Evolutionary conservation across 805 yeast genomes (phyloP).

Genomic region (Suhomyces pyralidae): DNA sequence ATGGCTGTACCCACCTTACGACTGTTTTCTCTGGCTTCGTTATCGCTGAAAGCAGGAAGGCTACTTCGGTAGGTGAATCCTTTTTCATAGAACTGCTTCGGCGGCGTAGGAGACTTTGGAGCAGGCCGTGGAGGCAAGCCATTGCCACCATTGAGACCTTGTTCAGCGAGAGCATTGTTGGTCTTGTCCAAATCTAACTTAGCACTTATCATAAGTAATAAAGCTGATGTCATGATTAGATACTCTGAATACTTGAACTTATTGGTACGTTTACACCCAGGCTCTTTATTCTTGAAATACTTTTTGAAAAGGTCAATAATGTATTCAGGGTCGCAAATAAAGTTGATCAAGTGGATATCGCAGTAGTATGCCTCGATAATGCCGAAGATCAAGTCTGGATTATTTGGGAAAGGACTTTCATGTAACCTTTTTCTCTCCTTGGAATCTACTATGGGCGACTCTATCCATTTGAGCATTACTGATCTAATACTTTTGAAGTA

Average conservation of each 20-base stretch:
- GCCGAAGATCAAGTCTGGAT: conserved; percentile 21
- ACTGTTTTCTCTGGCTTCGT: background rate
- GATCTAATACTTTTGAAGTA: conserved; percentile 16
- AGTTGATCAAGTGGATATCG: conserved; percentile 18
- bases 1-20: background rate
- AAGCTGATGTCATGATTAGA: conserved; percentile 29
- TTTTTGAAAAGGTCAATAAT: conserved; percentile 20
- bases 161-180: background rate
- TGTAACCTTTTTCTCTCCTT: conserved; percentile 16
- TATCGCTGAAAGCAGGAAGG: background rate
- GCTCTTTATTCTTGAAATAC: conserved; percentile 19
- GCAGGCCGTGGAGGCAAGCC: background rate
- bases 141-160: background rate
- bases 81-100: too few species aligned
- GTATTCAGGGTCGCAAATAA: conserved; percentile 15
- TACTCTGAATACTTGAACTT: conserved; percentile 29
- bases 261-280: conserved; percentile 7
- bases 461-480: conserved; percentile 27
- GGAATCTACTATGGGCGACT: conserved; percentile 24
- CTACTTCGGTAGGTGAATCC: background rate
- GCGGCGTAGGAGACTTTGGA: background rate
- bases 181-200: background rate
- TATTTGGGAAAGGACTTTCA: conserved; percentile 22
- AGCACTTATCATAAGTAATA: conserved; percentile 20
- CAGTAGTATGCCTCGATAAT: conserved; percentile 24